Conservation (phyloP, 202 grass and related monocot species). For the Eragrostis tef region DNA sequence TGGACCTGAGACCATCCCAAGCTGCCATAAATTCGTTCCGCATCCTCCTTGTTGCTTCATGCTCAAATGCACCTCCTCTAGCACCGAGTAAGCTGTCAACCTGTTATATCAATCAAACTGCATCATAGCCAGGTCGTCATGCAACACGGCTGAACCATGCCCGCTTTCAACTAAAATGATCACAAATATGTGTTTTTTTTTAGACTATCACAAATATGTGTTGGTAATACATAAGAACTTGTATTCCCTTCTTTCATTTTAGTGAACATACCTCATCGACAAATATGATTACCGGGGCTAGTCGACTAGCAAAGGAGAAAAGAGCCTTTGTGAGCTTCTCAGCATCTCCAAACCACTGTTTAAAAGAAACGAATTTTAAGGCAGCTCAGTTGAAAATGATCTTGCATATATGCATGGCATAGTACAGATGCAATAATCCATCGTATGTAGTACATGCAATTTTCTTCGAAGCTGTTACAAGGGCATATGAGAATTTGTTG, state of each 20-base stretch:
- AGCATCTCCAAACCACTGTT: slow-evolving; percentile 99
- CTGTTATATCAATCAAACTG: slow-evolving; percentile 52
- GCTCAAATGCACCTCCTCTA: slow-evolving; percentile 87
- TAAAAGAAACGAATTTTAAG: slow-evolving; percentile 43
- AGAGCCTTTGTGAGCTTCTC: slow-evolving; percentile 98
- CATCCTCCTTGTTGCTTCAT: slow-evolving; percentile 96
- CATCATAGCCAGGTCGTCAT: slow-evolving; percentile 38
- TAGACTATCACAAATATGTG: too few relatives aligned
- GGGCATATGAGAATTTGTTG: not conserved
- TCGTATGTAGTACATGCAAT: slow-evolving; percentile 9
- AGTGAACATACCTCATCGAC: slow-evolving; percentile 76
- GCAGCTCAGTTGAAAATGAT: slow-evolving; percentile 33
- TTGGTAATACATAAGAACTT: slow-evolving; percentile 15
- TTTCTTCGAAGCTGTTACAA: slow-evolving; percentile 21
- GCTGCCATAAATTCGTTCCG: slow-evolving; percentile 98
- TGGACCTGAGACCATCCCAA: slow-evolving; percentile 95
- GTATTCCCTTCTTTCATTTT: slow-evolving; percentile 19
- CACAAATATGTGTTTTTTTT: too few relatives aligned
- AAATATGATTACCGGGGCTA: slow-evolving; percentile 96
- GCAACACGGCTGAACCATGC: slow-evolving; percentile 2
- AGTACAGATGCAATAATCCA: slow-evolving; percentile 11
- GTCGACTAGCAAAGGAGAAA: slow-evolving; percentile 87
- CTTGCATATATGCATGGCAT: slow-evolving; percentile 12
- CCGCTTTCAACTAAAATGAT: slow-evolving; percentile 18
- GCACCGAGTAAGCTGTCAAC: slow-evolving; percentile 95